Evolutionary conservation across 2,329 filamentous ascomycete genomes (phyloP), one percentile per base, ranked within the genome.

Genomic region (Nothophoma quercina): DNA sequence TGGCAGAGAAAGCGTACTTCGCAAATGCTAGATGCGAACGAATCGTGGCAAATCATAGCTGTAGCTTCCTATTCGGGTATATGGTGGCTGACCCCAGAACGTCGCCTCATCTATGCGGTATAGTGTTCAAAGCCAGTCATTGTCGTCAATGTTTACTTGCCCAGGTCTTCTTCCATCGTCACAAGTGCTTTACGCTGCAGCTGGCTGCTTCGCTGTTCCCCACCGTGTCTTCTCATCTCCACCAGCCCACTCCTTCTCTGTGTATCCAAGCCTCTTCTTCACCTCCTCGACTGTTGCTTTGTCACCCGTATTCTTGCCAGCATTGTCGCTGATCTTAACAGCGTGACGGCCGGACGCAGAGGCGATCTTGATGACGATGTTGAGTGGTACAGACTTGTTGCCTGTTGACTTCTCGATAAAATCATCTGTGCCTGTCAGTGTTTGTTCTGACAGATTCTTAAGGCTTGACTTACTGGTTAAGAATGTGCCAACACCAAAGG

Each of bases 331-430:
- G 62, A 99, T 90, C 80, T 99, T 99, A 69, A 99, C 86, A 2
- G 95, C 93, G 0, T 88, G 85, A 38, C 87, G 85, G 5, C 93
- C 93, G 12, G 81, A 85, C 0, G 92, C 95, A 8, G 90, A 92
- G 57, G 90, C 91, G 55, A 99, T 83, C 78, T 99, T 99, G 78
- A 99, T 97, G 63, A 99, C 95, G 66, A 99, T 99, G 68, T 99
- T 99, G 47, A 99, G 79, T 0, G 95, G 95, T 13, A 87, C 85
- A 0, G 93, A 97, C 76, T 97, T 98, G 63, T 86, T 86, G 30
- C 88, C 87, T 1, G 87, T 89, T 28, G 81, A 85, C 55, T 83
- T 78, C 60, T 89, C 85, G n/a, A 78, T 79, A 72, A 95, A 99
- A 74, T 99, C 95, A 69, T 99, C 85, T 84, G 51, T 42, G 7